These are phyloP conservation scores for Fomitopsis pinicola DNA, from an alignment of 1,284 basidiomycete genomes.

Conservation along the genomic window DNA sequence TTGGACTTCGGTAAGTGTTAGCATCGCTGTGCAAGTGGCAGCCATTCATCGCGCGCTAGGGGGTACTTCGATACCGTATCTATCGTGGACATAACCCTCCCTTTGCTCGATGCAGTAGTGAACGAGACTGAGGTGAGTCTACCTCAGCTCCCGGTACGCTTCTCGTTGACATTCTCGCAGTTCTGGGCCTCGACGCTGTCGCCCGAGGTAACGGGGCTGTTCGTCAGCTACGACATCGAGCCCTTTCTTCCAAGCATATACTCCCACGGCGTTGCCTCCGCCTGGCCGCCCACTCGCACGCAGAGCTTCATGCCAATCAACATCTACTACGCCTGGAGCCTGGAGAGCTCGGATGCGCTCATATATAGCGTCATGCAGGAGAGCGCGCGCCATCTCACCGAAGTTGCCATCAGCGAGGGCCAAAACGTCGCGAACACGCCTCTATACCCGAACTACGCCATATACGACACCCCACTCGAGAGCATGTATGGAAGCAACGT, in stretches of 20 bases:
- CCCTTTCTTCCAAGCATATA: constrained; percentile 47
- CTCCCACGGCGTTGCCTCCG: constrained; percentile 35
- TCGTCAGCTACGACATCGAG: constrained; percentile 49
- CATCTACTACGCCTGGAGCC: constrained; percentile 43
- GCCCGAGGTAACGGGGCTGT: constrained; percentile 15
- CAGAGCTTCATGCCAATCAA: constrained; percentile 40
- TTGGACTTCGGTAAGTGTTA: constrained; percentile 31
- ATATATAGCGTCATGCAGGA: constrained; percentile 36
- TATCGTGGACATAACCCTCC: constrained; percentile 34
- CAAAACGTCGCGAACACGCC: constrained; percentile 35
- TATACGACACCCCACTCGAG: constrained; percentile 39
- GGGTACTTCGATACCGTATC: constrained; percentile 47
- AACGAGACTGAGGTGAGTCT: constrained; percentile 46
- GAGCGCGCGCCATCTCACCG: constrained; percentile 34
- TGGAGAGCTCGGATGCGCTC: constrained; percentile 28
- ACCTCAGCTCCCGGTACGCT: not conserved
- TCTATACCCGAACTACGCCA: constrained; percentile 47
- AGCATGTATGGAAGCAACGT: constrained; percentile 47
- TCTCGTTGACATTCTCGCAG: constrained; percentile 11
- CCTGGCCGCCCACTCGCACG: constrained; percentile 44
- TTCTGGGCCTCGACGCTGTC: constrained; percentile 23
- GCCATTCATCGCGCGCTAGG: constrained; percentile 22
- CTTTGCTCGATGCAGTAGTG: constrained; percentile 40
- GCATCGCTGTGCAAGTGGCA: not conserved
- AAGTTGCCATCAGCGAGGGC: constrained; percentile 37